A percentile compares a stretch with the other conserved stretches of the same genome.
Evolutionary conservation across 179 eudicot species (phyloP).

Genomic region (Nepenthes alata): DNA sequence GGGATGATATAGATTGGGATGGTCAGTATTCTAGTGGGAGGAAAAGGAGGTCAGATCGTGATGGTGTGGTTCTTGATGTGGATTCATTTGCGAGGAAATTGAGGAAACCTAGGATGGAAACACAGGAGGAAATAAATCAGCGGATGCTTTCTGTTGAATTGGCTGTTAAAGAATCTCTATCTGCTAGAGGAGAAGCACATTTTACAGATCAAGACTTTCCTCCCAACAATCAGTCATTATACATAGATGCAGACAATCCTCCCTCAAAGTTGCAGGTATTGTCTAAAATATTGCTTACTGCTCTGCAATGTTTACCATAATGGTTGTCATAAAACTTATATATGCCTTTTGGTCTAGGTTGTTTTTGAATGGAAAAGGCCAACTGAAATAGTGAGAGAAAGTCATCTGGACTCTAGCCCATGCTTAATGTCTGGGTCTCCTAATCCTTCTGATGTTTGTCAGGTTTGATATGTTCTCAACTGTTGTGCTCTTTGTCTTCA

Average conservation of each 20-base stretch:
- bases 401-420: conserved; percentile 48
- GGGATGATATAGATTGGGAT: conserved; percentile 98
- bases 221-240: conserved; percentile 73
- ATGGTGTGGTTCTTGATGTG: conserved; percentile 57
- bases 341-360: conserved; percentile 34
- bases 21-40: conserved; percentile 99
- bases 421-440: conserved; percentile 82
- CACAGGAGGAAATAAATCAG: conserved; percentile 74
- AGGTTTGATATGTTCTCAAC: conserved; percentile 38
- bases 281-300: conserved; percentile 3
- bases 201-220: conserved; percentile 97
- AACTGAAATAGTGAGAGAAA: conserved; percentile 58
- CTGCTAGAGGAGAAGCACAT: conserved; percentile 72
- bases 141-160: conserved; percentile 90
- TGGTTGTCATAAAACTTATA: conserved; percentile 12
- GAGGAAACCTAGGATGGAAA: conserved; percentile 83
- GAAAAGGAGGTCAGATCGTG: conserved; percentile 79
- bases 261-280: conserved; percentile 72
- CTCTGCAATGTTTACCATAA: conserved; percentile 6
- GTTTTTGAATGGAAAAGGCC: conserved; percentile 94
- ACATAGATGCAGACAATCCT: conserved; percentile 72
- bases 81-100: conserved; percentile 80
- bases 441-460: conserved; percentile 98
- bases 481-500: neutral
- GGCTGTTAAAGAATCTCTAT: conserved; percentile 93